A percentile compares a stretch with the other conserved stretches of the same genome.
Evolutionary conservation across 2,329 filamentous ascomycete genomes (phyloP).

Genomic region (Penicillium carneum): DNA sequence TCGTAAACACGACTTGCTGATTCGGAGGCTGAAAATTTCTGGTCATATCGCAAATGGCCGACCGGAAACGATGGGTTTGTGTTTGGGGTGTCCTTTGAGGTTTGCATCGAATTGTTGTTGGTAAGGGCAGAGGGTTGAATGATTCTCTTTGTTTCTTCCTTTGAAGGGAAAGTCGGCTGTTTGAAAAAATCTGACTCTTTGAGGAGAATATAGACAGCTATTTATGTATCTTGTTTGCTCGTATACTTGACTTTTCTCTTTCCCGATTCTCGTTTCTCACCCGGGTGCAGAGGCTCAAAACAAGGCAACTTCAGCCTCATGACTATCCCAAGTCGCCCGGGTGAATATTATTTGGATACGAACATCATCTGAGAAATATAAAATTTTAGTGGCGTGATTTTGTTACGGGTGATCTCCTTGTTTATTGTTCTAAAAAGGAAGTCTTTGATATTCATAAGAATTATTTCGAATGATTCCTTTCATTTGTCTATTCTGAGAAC

Average conservation of each 20-base stretch:
- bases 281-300: slow-evolving; percentile 10
- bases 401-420: not conserved
- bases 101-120: not conserved
- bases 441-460: not conserved
- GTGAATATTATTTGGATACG: not conserved
- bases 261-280: not conserved
- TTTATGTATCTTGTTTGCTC: not conserved
- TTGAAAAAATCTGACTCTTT: not conserved
- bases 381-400: not conserved
- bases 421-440: not conserved
- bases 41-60: not conserved
- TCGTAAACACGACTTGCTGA: slow-evolving; percentile 34
- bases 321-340: not conserved
- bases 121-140: not conserved
- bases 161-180: not conserved
- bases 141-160: not conserved
- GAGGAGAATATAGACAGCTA: rapidly evolving
- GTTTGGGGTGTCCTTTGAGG: not conserved
- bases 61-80: too few relatives aligned
- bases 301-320: not conserved
- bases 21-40: slow-evolving; percentile 1
- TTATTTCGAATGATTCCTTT: not conserved
- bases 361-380: not conserved
- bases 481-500: not conserved
- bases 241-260: not conserved